Percentiles rank a stretch among this genome's conserved stretches.
Evolutionary conservation across 1,284 basidiomycete genomes (phyloP).

Genomic region (Puccinia brachypodii): DNA sequence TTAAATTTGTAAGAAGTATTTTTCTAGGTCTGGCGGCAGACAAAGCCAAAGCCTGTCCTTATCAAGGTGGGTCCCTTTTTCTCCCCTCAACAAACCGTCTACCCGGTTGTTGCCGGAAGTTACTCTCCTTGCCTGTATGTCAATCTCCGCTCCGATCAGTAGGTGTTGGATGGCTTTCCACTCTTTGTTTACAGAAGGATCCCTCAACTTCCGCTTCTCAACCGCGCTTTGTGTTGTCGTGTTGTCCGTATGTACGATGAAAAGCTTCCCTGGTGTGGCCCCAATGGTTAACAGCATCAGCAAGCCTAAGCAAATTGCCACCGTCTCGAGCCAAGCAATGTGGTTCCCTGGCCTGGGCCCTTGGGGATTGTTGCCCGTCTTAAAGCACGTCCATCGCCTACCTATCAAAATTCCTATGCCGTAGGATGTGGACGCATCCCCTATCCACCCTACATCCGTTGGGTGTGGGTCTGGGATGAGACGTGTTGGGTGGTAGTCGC

Average conservation of each 20-base stretch:
- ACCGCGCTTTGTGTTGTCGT: neutral
- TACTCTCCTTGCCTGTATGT: neutral
- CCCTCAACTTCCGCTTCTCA: neutral
- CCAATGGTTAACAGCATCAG: neutral
- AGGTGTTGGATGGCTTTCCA: neutral
- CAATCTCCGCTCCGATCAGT: neutral
- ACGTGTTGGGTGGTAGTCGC: neutral
- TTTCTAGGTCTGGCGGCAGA: neutral
- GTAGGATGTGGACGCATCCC: neutral
- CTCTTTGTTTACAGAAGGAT: neutral
- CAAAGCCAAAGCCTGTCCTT: neutral
- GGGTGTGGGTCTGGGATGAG: neutral
- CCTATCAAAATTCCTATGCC: neutral
- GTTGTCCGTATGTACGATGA: neutral
- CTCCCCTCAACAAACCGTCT: neutral
- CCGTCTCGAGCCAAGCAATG: neutral
- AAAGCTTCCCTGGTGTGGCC: neutral
- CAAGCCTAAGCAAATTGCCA: neutral
- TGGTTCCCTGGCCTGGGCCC: neutral
- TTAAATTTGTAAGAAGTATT: neutral
- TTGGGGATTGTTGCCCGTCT: neutral
- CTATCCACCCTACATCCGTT: neutral
- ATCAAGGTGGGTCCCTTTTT: neutral
- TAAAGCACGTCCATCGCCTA: neutral
- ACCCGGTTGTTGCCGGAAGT: neutral